These are phyloP conservation scores for Cocos nucifera DNA, from an alignment of 176 grass and related monocot genomes.

Conservation along the genomic window DNA sequence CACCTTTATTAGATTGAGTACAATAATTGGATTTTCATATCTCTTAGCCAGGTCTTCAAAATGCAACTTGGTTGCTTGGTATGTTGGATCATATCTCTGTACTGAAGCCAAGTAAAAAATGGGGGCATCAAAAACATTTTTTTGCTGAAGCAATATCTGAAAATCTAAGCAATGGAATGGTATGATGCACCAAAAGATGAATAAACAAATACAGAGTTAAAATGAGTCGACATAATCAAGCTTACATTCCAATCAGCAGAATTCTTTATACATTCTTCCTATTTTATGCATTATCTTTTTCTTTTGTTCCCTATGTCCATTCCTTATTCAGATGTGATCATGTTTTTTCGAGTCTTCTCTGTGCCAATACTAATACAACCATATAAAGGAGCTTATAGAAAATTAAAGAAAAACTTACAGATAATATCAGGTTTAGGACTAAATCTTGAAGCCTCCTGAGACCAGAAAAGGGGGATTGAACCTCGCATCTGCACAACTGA, in stretches of 20 bases:
- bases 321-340: neutral
- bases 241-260: neutral
- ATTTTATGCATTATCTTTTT: neutral
- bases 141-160: neutral
- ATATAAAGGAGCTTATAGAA: no score
- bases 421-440: conserved; percentile 99
- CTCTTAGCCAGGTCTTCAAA: conserved; percentile 84
- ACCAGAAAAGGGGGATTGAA: conserved; percentile 98
- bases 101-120: conserved; percentile 44
- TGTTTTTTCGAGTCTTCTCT: neutral
- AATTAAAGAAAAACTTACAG: conserved; percentile 29
- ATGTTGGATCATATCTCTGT: conserved; percentile 98
- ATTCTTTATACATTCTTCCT: neutral
- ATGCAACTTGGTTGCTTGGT: conserved; percentile 90
- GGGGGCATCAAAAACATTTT: conserved; percentile 21
- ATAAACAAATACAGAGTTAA: neutral
- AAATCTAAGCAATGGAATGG: no score
- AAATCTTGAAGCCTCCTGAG: conserved; percentile 80
- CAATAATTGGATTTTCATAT: conserved; percentile 95
- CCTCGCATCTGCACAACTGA: conserved; percentile 91
- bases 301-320: neutral
- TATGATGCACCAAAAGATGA: neutral
- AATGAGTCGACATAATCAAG: neutral
- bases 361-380: no score
- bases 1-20: conserved; percentile 98